Percentiles rank a stretch among this genome's conserved stretches.
phyloP scores from a whole-genome alignment of 192 early-diverging fungal species.

The Coemansia furcata region DNA sequence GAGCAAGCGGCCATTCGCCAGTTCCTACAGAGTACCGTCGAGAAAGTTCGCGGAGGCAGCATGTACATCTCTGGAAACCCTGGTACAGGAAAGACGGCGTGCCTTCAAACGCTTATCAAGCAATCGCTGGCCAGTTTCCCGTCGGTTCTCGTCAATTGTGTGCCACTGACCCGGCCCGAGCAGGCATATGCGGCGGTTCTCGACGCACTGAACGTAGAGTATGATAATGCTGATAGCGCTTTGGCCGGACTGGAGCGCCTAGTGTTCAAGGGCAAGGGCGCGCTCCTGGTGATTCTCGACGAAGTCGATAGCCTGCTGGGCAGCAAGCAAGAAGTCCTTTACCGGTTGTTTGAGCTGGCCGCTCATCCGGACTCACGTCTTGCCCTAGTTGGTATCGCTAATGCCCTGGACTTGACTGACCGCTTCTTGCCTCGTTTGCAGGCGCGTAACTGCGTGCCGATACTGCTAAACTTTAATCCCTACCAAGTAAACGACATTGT shows the following conservation, averaged over 20 bases:
- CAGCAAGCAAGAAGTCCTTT: conserved; percentile 78
- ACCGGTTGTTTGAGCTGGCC: conserved; percentile 77
- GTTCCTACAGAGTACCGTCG: conserved; percentile 37
- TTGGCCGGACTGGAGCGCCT: conserved; percentile 57
- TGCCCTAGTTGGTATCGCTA: conserved; percentile 88
- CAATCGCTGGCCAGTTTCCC: conserved; percentile 27
- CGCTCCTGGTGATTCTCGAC: conserved; percentile 75
- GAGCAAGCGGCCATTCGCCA: conserved; percentile 36
- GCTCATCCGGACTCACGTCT: conserved; percentile 61
- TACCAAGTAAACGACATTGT: conserved; percentile 83
- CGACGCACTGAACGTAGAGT: conserved; percentile 40
- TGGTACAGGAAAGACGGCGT: conserved; percentile 94
- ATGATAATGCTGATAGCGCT: conserved; percentile 40
- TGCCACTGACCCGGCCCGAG: conserved; percentile 71
- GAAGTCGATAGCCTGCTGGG: conserved; percentile 90
- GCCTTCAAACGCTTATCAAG: conserved; percentile 61
- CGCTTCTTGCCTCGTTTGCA: conserved; percentile 83
- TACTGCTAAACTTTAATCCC: conserved; percentile 82
- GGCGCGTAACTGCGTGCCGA: conserved; percentile 76
- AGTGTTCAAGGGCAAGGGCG: conserved; percentile 51
- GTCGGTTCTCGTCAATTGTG: conserved; percentile 80
- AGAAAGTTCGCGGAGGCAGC: conserved; percentile 52
- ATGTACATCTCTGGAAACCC: conserved; percentile 89
- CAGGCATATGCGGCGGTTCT: conserved; percentile 67
- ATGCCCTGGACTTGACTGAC: conserved; percentile 89